Conservation (phyloP, 352 stramenopile species). For the Globisporangium cystogenes region DNA sequence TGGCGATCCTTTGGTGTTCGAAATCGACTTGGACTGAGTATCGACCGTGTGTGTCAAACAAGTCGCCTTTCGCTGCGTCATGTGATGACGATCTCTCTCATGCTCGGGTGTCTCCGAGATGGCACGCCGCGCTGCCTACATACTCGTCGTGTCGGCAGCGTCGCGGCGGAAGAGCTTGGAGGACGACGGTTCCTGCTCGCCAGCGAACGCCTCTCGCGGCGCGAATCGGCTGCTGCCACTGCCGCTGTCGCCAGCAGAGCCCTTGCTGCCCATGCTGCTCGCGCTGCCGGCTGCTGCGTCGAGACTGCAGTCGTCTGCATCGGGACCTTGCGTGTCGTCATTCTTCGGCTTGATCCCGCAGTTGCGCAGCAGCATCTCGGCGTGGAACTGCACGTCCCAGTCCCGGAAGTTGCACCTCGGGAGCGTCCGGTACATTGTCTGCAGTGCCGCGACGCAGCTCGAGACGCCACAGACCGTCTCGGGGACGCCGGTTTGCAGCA, state of each 20-base stretch:
- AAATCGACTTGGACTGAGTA: too few species aligned
- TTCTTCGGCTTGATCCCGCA: conserved; percentile 34
- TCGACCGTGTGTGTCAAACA: too few species aligned
- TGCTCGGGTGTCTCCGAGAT: too few species aligned
- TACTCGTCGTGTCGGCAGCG: too few species aligned
- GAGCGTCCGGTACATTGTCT: conserved; percentile 47
- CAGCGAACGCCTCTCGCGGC: too few species aligned
- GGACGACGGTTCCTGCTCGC: too few species aligned
- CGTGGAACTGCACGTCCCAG: conserved; percentile 38
- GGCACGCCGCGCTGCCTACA: too few species aligned
- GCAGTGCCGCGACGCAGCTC: conserved; percentile 37
- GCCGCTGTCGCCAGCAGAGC: background rate
- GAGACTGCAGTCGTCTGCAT: background rate
- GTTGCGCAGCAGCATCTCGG: conserved; percentile 38
- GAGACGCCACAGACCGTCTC: conserved; percentile 28
- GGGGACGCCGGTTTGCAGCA: conserved; percentile 28
- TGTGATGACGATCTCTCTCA: too few species aligned
- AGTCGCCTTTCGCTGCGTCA: too few species aligned
- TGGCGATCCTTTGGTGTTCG: too few species aligned
- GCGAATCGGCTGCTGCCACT: too few species aligned
- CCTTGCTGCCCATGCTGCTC: background rate
- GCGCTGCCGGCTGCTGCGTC: background rate
- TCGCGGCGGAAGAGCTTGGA: too few species aligned
- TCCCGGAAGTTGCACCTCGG: conserved; percentile 52
- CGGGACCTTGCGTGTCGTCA: background rate